phyloP scores from a whole-genome alignment of 2,329 filamentous ascomycete genomes.

The Colletotrichum tanaceti region DNA sequence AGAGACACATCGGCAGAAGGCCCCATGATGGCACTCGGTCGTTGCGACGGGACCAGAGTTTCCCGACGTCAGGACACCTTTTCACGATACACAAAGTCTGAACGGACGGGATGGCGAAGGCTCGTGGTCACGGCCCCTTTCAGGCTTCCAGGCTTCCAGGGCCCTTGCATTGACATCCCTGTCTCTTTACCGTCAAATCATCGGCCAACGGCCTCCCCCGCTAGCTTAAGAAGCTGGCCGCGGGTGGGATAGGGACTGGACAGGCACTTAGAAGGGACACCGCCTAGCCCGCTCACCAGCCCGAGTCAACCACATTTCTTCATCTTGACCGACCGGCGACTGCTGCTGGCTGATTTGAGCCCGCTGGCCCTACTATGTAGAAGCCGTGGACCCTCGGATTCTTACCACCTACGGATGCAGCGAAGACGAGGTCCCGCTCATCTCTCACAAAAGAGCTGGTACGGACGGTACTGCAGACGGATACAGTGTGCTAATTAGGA shows the following conservation, averaged over 20 bases:
- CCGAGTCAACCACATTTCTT: constrained; percentile 14
- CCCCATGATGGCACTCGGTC: constrained; percentile 17
- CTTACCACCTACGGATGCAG: background rate
- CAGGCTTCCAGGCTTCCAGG: background rate
- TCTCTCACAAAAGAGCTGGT: too few relatives aligned
- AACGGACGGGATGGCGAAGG: background rate
- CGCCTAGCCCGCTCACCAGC: constrained; percentile 21
- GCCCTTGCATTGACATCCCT: background rate
- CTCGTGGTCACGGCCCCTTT: background rate
- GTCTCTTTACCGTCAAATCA: constrained; percentile 7
- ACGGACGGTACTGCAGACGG: too few relatives aligned
- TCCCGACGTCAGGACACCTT: constrained; percentile 3
- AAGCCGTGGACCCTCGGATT: constrained; percentile 21
- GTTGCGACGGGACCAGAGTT: constrained; percentile 24
- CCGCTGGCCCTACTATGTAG: constrained; percentile 18
- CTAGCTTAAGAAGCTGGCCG: background rate
- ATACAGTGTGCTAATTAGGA: constrained; percentile 4
- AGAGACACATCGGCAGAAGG: constrained; percentile 18
- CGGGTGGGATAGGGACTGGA: constrained; percentile 1
- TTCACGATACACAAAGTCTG: background rate
- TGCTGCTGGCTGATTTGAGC: constrained; percentile 15
- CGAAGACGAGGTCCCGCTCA: too few relatives aligned
- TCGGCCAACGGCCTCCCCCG: constrained; percentile 23
- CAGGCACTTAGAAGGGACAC: constrained; percentile 2
- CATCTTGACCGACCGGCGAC: constrained; percentile 19